Evolutionary conservation across 2,329 filamentous ascomycete genomes (phyloP).

Genomic region (Mollisia scopiformis): DNA sequence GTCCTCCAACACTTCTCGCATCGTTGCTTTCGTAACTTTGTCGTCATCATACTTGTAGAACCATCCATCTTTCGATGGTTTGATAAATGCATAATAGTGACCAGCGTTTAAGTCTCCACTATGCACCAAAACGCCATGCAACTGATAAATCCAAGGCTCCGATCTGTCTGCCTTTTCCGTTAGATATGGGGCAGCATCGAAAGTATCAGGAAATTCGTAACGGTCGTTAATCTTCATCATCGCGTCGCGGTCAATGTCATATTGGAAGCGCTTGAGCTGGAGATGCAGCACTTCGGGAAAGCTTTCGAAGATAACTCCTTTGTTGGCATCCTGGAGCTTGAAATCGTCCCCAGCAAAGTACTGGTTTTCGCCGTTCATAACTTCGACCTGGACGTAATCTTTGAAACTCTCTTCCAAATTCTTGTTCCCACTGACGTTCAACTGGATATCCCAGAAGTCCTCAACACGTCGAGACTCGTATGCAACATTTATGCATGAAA

Average conservation of each 20-base stretch:
- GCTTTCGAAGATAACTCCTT: slow-evolving; percentile 94
- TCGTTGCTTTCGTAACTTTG: slow-evolving; percentile 90
- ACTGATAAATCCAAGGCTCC: slow-evolving; percentile 87
- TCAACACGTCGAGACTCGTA: slow-evolving; percentile 96
- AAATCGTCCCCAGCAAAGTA: slow-evolving; percentile 90
- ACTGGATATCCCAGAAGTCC: slow-evolving; percentile 98
- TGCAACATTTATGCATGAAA: slow-evolving; percentile 97
- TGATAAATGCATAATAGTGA: slow-evolving; percentile 97
- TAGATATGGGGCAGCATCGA: slow-evolving; percentile 85
- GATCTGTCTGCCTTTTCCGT: slow-evolving; percentile 84
- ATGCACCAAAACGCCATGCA: slow-evolving; percentile 95
- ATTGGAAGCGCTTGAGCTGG: slow-evolving; percentile 96
- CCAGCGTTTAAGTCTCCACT: slow-evolving; percentile 96
- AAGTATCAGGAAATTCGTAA: slow-evolving; percentile 84
- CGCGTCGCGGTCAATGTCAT: slow-evolving; percentile 91
- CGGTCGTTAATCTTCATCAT: slow-evolving; percentile 99
- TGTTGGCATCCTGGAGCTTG: slow-evolving; percentile 94
- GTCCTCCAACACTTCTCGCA: slow-evolving; percentile 90
- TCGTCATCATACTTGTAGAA: slow-evolving; percentile 99
- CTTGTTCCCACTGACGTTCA: slow-evolving; percentile 94
- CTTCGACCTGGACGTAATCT: slow-evolving; percentile 96
- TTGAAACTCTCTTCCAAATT: slow-evolving; percentile 92
- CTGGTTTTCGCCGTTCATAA: slow-evolving; percentile 97
- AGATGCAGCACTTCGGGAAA: slow-evolving; percentile 94
- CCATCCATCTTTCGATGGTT: slow-evolving; percentile 87